Evolutionary conservation across 495 filamentous ascomycete species (phyloP).

Genomic region (Aspergillus ostianus): DNA sequence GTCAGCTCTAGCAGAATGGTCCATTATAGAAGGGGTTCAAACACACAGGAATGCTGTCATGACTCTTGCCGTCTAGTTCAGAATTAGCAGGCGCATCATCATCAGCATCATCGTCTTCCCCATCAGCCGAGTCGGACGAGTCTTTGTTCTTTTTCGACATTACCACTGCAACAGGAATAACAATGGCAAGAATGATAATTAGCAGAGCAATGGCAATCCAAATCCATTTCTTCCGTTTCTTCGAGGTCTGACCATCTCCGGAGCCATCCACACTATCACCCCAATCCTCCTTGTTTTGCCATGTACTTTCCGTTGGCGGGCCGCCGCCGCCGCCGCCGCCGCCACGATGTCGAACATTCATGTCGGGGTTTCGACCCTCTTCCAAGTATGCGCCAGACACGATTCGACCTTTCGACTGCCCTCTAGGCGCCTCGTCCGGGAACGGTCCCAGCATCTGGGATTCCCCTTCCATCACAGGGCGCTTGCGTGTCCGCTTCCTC

Average conservation of each 20-base stretch:
- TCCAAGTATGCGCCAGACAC: slow-evolving; percentile 69
- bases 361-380: slow-evolving; percentile 52
- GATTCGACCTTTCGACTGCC: slow-evolving; percentile 53
- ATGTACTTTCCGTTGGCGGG: slow-evolving; percentile 27
- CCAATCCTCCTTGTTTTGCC: slow-evolving; percentile 35
- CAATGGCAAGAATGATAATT: slow-evolving; percentile 64
- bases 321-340: slow-evolving; percentile 28
- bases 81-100: slow-evolving; percentile 46
- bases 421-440: slow-evolving; percentile 30
- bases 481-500: slow-evolving; percentile 34
- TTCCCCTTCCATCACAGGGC: slow-evolving; percentile 28
- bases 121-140: slow-evolving; percentile 17
- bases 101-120: not conserved
- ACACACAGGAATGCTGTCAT: slow-evolving; percentile 60
- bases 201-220: slow-evolving; percentile 41
- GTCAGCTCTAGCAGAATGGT: not conserved
- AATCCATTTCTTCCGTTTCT: slow-evolving; percentile 37
- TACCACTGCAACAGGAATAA: slow-evolving; percentile 71
- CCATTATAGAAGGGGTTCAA: not conserved
- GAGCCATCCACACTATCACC: slow-evolving; percentile 27
- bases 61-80: slow-evolving; percentile 58
- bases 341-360: slow-evolving; percentile 39
- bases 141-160: slow-evolving; percentile 62
- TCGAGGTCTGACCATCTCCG: slow-evolving; percentile 22
- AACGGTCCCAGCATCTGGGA: slow-evolving; percentile 28